Evolutionary conservation across 2,329 filamentous ascomycete genomes (phyloP).

Genomic region (Akanthomyces muscarius): DNA sequence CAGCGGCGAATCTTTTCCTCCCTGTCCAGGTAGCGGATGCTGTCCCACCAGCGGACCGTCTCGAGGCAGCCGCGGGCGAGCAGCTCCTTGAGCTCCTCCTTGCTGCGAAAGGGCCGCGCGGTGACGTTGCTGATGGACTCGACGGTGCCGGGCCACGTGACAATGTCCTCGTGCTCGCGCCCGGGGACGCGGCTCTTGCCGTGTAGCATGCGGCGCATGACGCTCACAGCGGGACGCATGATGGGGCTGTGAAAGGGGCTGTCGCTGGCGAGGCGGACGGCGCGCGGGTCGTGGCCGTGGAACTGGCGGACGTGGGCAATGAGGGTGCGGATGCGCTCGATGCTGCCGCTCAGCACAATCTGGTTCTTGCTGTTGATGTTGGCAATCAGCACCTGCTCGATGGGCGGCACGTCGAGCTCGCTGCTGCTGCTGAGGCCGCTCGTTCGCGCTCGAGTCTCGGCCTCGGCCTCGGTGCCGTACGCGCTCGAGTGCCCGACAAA

Average conservation of each 20-base stretch:
- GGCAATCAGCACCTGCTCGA: conserved; percentile 83
- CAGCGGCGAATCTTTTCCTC: conserved; percentile 76
- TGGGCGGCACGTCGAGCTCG: conserved; percentile 61
- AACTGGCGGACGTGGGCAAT: conserved; percentile 84
- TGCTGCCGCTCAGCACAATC: conserved; percentile 86
- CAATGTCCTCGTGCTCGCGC: conserved; percentile 55
- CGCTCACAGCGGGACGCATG: conserved; percentile 77
- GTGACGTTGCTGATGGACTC: conserved; percentile 85
- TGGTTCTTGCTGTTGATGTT: conserved; percentile 97
- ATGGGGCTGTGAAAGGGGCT: conserved; percentile 88
- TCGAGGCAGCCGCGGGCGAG: conserved; percentile 81
- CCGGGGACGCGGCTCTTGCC: conserved; percentile 52
- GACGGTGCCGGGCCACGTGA: conserved; percentile 70
- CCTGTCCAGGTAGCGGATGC: conserved; percentile 83
- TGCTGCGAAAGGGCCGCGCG: conserved; percentile 69
- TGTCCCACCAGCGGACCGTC: conserved; percentile 93
- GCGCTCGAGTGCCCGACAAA: conserved; percentile 68
- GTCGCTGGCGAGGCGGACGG: conserved; percentile 81
- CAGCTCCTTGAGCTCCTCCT: conserved; percentile 71
- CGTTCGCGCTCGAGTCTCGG: not conserved
- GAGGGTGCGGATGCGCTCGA: conserved; percentile 75
- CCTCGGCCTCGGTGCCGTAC: conserved; percentile 59
- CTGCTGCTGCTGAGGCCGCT: conserved; percentile 37
- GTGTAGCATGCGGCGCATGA: conserved; percentile 67
- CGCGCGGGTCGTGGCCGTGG: conserved; percentile 83